A percentile compares a stretch with the other conserved stretches of the same genome.
These are phyloP conservation scores for Cyclospora cayetanensis DNA, from an alignment of 169 alveolate genomes.

Conservation along the genomic window DNA sequence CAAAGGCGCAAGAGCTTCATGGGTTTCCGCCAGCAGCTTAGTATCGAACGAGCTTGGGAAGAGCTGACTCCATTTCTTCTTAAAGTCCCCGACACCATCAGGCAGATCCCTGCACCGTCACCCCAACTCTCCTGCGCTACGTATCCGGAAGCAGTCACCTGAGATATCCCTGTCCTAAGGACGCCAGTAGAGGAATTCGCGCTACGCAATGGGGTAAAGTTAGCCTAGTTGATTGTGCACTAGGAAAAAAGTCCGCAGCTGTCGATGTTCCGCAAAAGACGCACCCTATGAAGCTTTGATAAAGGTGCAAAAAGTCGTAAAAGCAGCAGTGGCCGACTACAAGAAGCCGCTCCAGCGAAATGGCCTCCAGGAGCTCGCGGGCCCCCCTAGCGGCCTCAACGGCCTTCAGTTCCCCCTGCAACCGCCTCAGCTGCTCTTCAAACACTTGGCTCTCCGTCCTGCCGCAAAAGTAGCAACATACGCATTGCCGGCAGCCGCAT, in stretches of 20 bases:
- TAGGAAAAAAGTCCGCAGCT: no score
- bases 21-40: slow-evolving; percentile 83
- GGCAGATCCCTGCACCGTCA: slow-evolving; percentile 82
- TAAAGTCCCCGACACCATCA: slow-evolving; percentile 81
- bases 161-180: no score
- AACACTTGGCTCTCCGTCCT: slow-evolving; percentile 82
- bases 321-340: slow-evolving; percentile 91
- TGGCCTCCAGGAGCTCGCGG: slow-evolving; percentile 84
- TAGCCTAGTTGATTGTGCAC: no score
- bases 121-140: no score
- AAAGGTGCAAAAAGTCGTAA: slow-evolving; percentile 87
- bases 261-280: no score
- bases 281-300: slow-evolving; percentile 84
- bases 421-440: slow-evolving; percentile 75
- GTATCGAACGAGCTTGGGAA: slow-evolving; percentile 85
- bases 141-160: no score
- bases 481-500: background rate
- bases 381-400: slow-evolving; percentile 84
- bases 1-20: slow-evolving; percentile 80
- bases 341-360: slow-evolving; percentile 76
- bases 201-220: no score
- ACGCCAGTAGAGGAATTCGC: no score
- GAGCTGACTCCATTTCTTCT: slow-evolving; percentile 82
- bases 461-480: background rate
- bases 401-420: slow-evolving; percentile 77